Percentiles rank a stretch among this genome's conserved stretches.
These are phyloP conservation scores for Beauveria bassiana DNA, from an alignment of 2,329 filamentous ascomycete species.

Conservation along the genomic window DNA sequence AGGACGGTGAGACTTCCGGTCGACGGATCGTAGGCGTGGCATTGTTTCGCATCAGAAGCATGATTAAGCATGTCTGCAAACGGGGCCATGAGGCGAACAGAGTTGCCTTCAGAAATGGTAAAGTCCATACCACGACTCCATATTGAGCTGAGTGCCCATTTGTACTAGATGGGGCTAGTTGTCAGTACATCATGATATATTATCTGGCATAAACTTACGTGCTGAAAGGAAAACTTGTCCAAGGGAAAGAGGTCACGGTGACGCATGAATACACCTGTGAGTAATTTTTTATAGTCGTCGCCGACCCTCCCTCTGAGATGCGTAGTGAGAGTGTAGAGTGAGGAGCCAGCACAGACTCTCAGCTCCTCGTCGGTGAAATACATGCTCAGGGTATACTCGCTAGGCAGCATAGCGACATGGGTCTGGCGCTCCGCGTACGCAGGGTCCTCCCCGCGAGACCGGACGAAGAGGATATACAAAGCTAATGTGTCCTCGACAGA, in stretches of 20 bases:
- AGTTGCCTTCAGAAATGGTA: conserved; percentile 4
- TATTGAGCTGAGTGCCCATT: conserved; percentile 24
- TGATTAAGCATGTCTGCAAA: conserved; percentile 32
- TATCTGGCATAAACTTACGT: conserved; percentile 19
- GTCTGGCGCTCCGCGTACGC: conserved; percentile 21
- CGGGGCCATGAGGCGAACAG: conserved; percentile 19
- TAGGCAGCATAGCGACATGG: conserved; percentile 24
- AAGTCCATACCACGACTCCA: conserved; percentile 27
- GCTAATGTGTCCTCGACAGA: conserved; percentile 27
- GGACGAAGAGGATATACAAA: conserved; percentile 26
- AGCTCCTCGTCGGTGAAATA: conserved; percentile 27
- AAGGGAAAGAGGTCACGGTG: conserved; percentile 26
- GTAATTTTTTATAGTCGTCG: conserved; percentile 23
- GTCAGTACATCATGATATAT: background rate
- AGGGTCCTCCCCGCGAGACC: conserved; percentile 21
- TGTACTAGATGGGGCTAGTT: conserved; percentile 19
- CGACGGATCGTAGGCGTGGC: conserved; percentile 25
- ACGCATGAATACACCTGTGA: conserved; percentile 20
- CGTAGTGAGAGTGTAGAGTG: conserved; percentile 25
- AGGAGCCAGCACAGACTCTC: conserved; percentile 25
- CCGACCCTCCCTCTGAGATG: conserved; percentile 22
- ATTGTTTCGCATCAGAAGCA: conserved; percentile 25
- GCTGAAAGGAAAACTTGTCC: conserved; percentile 24
- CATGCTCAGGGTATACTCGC: conserved; percentile 26
- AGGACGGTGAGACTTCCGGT: conserved; percentile 25